phyloP scores from a whole-genome alignment of 2,329 filamentous ascomycete species.

The Cordyceps javanica region DNA sequence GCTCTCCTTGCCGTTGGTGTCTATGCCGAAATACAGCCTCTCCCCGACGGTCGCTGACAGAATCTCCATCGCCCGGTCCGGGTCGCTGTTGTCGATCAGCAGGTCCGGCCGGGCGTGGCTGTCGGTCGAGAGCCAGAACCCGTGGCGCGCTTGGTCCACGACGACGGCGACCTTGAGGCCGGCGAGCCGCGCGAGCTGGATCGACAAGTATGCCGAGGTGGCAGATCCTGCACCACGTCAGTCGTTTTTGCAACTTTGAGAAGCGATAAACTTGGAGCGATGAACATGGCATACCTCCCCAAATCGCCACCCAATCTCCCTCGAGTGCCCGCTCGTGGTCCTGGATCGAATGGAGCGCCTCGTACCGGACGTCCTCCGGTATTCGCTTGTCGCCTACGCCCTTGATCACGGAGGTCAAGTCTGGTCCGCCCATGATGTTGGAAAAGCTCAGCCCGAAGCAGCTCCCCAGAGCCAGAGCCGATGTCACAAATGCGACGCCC shows the following conservation, averaged over 20 bases:
- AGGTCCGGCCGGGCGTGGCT: conserved; percentile 47
- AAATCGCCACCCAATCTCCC: conserved; percentile 68
- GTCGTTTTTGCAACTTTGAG: conserved; percentile 10
- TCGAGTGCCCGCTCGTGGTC: conserved; percentile 45
- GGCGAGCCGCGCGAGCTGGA: conserved; percentile 62
- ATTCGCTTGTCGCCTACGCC: conserved; percentile 40
- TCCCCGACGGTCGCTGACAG: conserved; percentile 52
- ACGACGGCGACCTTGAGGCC: conserved; percentile 61
- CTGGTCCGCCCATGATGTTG: conserved; percentile 45
- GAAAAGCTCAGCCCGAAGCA: conserved; percentile 64
- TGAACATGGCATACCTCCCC: conserved; percentile 50
- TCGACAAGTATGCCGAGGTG: conserved; percentile 59
- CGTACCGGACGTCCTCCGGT: conserved; percentile 54
- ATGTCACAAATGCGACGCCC: conserved; percentile 67
- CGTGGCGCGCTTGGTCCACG: conserved; percentile 62
- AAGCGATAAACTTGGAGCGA: too few species aligned
- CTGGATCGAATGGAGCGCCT: conserved; percentile 53
- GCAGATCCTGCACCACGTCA: conserved; percentile 47
- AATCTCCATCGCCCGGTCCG: conserved; percentile 58
- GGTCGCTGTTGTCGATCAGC: conserved; percentile 62
- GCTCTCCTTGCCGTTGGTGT: conserved; percentile 60
- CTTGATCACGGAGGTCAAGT: conserved; percentile 49
- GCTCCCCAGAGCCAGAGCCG: conserved; percentile 59
- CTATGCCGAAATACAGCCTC: conserved; percentile 59
- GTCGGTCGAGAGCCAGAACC: conserved; percentile 46